These are phyloP conservation scores for Nicotiana knightiana DNA, from an alignment of 257 asterid genomes.

Conservation along the genomic window DNA sequence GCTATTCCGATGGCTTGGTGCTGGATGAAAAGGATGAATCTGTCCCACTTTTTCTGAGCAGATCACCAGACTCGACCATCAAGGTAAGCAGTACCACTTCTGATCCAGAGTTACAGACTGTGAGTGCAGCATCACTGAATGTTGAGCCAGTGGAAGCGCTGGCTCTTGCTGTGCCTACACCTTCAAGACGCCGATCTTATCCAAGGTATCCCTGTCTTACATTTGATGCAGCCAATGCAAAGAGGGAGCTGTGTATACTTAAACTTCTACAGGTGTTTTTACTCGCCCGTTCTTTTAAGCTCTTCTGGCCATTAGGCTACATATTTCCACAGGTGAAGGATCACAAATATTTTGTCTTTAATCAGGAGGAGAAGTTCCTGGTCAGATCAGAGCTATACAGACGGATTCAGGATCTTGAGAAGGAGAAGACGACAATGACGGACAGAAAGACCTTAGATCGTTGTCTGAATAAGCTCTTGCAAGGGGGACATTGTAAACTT, in stretches of 20 bases:
- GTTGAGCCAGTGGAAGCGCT: conserved; percentile 25
- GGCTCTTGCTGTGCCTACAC: conserved; percentile 29
- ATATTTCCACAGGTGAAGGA: conserved; percentile 18
- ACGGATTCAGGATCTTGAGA: conserved; percentile 69
- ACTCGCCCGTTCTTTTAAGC: conserved; percentile 14
- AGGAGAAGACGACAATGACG: conserved; percentile 50
- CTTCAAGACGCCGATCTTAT: conserved; percentile 46
- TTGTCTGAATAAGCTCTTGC: conserved; percentile 69
- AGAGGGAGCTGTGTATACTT: conserved; percentile 80
- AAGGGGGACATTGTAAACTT: conserved; percentile 78
- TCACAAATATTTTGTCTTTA: conserved; percentile 21
- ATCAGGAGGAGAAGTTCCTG: conserved; percentile 87
- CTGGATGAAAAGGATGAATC: conserved; percentile 28
- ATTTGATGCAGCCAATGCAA: conserved; percentile 40
- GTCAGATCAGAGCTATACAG: conserved; percentile 71
- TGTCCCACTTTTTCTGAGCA: conserved; percentile 31
- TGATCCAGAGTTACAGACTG: conserved; percentile 29
- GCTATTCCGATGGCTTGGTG: conserved; percentile 27
- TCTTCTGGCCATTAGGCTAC: conserved; percentile 13
- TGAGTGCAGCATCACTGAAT: conserved; percentile 21
- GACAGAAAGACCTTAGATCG: conserved; percentile 79
- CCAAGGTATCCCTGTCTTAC: conserved; percentile 53
- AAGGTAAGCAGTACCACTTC: conserved; percentile 31
- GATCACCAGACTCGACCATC: conserved; percentile 26
- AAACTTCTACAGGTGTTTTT: conserved; percentile 70